Evolutionary conservation across 2,329 filamentous ascomycete species (phyloP), one percentile per base, ranked within the genome.

Genomic region (Epichloe sibirici): DNA sequence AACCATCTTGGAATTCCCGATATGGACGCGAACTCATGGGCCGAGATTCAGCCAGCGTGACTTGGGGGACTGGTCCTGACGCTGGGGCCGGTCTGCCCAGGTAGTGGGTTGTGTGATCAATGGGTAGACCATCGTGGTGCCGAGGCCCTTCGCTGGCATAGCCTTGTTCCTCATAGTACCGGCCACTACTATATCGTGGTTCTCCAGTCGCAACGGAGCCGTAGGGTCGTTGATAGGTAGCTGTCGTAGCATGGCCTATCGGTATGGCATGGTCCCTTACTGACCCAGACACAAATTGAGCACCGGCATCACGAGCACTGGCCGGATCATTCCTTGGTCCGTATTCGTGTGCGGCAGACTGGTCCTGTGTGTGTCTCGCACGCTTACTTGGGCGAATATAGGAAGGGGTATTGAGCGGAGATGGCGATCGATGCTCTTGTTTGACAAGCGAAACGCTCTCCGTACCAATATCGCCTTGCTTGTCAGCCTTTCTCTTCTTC

Each of bases 391-490:
- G 76, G 48, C 79, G 74, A 35, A 72, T 65, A 55, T 75, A 73
- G n/a, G 76, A 71, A 21, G 74, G 74, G 17, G 74, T 74, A 55
- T 69, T 69, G 49, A 82, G 65, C 8, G 80, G 81, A 6, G 81
- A 84, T 1, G 78, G 76, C 2, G 82, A 85, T 47, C 72, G 74
- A n/a, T 82, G 82, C 62, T 86, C 82, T 25, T 75, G 69, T 61
- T 85, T 86, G 59, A 85, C 82, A 57, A 75, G 74, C 9, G 79
- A 77, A 37, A 72, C 74, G 39, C 65, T 66, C 49, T 74, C 72
- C 43, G 67, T 62, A 56, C 76, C 75, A 48, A 65, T 69, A 62
- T 66, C 72, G 62, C 66, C 72, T 69, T 72, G 71, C 59, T 66
- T 70, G 55, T 77, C 77, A 43, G 72, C 71, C 68, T 75, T 71